Conservation (phyloP, 257 asterid genomes). For the Mitragyna speciosa region DNA sequence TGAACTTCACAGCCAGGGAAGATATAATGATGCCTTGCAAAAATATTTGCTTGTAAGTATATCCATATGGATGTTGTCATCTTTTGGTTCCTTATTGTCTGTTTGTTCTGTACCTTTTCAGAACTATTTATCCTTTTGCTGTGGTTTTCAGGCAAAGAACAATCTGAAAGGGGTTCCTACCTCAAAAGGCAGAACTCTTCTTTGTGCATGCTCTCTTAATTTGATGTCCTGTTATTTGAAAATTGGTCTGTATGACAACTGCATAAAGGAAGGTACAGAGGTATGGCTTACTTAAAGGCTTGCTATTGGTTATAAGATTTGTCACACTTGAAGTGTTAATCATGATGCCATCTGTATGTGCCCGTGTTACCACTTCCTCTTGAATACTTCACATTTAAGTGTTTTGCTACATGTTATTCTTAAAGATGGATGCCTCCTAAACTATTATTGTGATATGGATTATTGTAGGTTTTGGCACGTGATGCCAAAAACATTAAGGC, state of each 20-base stretch:
- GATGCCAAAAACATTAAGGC: constrained; percentile 80
- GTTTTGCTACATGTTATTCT: constrained; percentile 4
- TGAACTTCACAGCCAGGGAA: constrained; percentile 80
- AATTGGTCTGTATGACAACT: constrained; percentile 72
- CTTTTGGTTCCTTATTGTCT: background rate
- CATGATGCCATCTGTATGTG: constrained; percentile 1
- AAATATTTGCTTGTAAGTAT: constrained; percentile 84
- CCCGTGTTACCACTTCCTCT: background rate
- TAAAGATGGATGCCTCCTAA: constrained; percentile 12
- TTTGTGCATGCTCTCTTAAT: constrained; percentile 83
- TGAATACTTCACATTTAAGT: background rate
- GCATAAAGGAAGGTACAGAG: constrained; percentile 89
- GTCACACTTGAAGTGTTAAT: constrained; percentile 15
- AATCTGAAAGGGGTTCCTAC: constrained; percentile 67
- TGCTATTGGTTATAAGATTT: background rate
- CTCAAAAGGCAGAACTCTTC: constrained; percentile 61
- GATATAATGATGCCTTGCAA: constrained; percentile 61
- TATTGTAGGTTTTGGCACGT: constrained; percentile 65
- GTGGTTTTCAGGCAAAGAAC: constrained; percentile 67
- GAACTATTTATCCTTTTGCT: constrained; percentile 10
- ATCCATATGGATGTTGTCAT: constrained; percentile 3
- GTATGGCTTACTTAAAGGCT: constrained; percentile 37
- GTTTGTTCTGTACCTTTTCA: constrained; percentile 14
- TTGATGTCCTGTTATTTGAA: constrained; percentile 95
- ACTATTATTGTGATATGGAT: constrained; percentile 21